Percentiles rank a stretch among this genome's conserved stretches.
Evolutionary conservation across 495 filamentous ascomycete species (phyloP).

Genomic region (Aspergillus egyptiacus): DNA sequence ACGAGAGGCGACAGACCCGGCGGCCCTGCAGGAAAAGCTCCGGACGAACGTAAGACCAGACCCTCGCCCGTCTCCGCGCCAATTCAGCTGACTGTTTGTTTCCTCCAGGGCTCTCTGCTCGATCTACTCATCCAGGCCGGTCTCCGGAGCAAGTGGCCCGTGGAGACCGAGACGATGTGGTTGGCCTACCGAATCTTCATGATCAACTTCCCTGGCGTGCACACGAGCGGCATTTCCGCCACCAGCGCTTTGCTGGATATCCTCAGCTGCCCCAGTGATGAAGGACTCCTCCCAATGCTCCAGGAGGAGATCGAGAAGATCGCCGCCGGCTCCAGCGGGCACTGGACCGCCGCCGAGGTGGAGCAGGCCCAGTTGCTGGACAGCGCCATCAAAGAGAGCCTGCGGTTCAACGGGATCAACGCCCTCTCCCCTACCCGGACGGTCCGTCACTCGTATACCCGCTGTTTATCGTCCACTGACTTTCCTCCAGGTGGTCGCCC

Average conservation of each 20-base stretch:
- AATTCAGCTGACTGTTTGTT: neutral
- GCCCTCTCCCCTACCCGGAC: conserved; percentile 8
- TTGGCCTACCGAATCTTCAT: conserved; percentile 13
- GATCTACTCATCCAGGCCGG: conserved; percentile 10
- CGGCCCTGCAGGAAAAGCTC: conserved; percentile 3
- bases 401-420: conserved; percentile 14
- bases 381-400: conserved; percentile 12
- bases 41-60: neutral
- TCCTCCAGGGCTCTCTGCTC: conserved; percentile 4
- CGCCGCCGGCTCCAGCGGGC: neutral
- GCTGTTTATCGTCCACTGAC: neutral
- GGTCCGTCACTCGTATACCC: neutral
- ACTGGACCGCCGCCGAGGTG: conserved; percentile 9
- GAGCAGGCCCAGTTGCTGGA: conserved; percentile 10
- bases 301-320: conserved; percentile 5
- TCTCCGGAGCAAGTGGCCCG: conserved; percentile 12
- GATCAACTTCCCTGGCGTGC: conserved; percentile 15
- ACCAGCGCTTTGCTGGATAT: conserved; percentile 13
- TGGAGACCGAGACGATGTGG: conserved; percentile 10
- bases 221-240: conserved; percentile 11
- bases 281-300: neutral
- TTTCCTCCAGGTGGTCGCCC: conserved; percentile 5
- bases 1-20: neutral
- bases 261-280: conserved; percentile 1
- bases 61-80: neutral